A percentile compares a stretch with the other conserved stretches of the same genome.
Evolutionary conservation across 345 rosid genomes (phyloP).

Genomic region (Ricinus communis): DNA sequence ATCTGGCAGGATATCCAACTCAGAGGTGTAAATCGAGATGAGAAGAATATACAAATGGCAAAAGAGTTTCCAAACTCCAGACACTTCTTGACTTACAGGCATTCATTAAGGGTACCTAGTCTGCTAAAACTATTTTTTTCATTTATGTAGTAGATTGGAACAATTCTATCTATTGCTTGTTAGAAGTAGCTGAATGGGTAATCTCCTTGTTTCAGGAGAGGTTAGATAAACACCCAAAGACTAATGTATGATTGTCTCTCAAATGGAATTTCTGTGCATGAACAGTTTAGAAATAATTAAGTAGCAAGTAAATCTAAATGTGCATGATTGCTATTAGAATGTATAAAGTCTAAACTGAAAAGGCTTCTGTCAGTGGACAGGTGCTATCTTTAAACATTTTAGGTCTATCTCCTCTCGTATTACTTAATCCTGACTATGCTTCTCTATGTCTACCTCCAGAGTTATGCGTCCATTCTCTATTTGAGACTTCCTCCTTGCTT

Average conservation of each 20-base stretch:
- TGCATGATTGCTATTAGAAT: not conserved
- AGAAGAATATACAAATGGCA: constrained; percentile 89
- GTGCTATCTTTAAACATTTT: constrained; percentile 3
- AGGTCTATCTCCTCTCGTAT: not conserved
- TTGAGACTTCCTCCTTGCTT: constrained; percentile 80
- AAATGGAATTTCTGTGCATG: not conserved
- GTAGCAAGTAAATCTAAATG: not conserved
- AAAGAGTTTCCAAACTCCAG: constrained; percentile 69
- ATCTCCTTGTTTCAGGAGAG: not conserved
- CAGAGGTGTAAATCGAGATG: constrained; percentile 94
- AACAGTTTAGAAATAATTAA: not conserved
- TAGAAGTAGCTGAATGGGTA: not conserved
- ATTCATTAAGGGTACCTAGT: constrained; percentile 77
- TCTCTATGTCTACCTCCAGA: constrained; percentile 43
- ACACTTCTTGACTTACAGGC: constrained; percentile 80
- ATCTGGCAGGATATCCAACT: constrained; percentile 87
- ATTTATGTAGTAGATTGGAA: too few relatives aligned
- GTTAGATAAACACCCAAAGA: not conserved
- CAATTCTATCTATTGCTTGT: too few relatives aligned
- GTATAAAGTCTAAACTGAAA: not conserved
- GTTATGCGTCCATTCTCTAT: constrained; percentile 91
- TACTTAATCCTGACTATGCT: constrained; percentile 11
- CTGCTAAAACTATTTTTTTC: not conserved
- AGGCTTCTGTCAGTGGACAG: not conserved
- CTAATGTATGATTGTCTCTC: not conserved